Percentiles rank a stretch among this genome's conserved stretches.
Evolutionary conservation across 306 rosid species (phyloP).

Genomic region (Acacia confusa): DNA sequence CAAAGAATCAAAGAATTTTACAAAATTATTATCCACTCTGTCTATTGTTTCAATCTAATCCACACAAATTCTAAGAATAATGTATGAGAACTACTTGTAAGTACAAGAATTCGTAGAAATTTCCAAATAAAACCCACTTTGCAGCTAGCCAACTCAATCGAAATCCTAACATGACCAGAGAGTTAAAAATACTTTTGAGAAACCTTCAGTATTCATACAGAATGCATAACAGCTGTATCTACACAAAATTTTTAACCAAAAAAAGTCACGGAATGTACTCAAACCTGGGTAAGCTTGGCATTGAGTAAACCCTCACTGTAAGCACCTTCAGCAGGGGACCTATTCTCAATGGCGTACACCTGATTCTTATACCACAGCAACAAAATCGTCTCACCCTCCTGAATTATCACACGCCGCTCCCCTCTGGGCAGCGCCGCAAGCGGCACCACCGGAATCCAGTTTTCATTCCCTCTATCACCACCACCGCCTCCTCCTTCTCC

Average conservation of each 20-base stretch:
- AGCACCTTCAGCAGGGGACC: slow-evolving; percentile 99
- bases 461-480: slow-evolving; percentile 12
- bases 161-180: neutral
- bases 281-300: slow-evolving; percentile 91
- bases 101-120: neutral
- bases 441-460: slow-evolving; percentile 95
- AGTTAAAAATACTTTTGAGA: neutral
- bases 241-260: neutral
- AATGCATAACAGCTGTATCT: neutral
- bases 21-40: neutral
- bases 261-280: neutral
- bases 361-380: slow-evolving; percentile 80
- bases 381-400: slow-evolving; percentile 67
- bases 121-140: neutral
- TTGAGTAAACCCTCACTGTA: slow-evolving; percentile 83
- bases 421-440: slow-evolving; percentile 83
- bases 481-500: slow-evolving; percentile 31
- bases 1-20: neutral
- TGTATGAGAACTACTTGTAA: neutral
- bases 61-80: neutral
- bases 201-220: neutral
- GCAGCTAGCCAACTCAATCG: neutral
- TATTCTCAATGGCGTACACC: slow-evolving; percentile 80
- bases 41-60: neutral
- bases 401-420: slow-evolving; percentile 89